Evolutionary conservation across 352 stramenopile genomes (phyloP).

Genomic region (Pythium monospermum): DNA sequence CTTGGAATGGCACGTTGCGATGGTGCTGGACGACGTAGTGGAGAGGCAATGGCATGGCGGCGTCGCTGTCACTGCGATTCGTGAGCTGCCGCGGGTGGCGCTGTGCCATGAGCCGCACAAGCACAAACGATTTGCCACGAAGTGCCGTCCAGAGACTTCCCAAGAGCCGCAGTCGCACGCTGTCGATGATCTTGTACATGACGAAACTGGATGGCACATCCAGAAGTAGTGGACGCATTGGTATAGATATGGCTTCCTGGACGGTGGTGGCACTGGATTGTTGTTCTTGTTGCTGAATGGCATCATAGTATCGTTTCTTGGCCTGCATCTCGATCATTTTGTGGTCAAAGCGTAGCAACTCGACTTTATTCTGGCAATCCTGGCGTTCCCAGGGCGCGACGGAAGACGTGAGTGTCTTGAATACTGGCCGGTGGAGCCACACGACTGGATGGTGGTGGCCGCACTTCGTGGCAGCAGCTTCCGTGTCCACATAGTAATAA

Average conservation of each 20-base stretch:
- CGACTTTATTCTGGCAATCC: slow-evolving; percentile 38
- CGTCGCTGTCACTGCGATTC: slow-evolving; percentile 34
- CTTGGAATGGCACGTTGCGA: slow-evolving; percentile 21
- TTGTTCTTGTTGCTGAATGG: too few species aligned
- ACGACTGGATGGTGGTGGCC: too few species aligned
- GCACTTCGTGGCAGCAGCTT: slow-evolving; percentile 21
- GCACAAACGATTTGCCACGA: slow-evolving; percentile 24
- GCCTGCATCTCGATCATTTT: slow-evolving; percentile 27
- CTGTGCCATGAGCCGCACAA: slow-evolving; percentile 46
- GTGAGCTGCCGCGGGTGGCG: slow-evolving; percentile 47
- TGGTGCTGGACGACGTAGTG: slow-evolving; percentile 53
- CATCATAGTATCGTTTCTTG: slow-evolving; percentile 50
- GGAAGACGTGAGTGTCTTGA: slow-evolving; percentile 25
- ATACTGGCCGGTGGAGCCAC: slow-evolving; percentile 40
- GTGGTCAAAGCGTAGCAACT: slow-evolving; percentile 42
- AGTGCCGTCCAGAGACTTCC: slow-evolving; percentile 49
- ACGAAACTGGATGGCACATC: slow-evolving; percentile 36
- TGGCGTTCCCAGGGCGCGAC: slow-evolving; percentile 34
- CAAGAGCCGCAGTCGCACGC: slow-evolving; percentile 38
- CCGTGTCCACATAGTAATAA: slow-evolving; percentile 59
- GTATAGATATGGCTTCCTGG: too few species aligned
- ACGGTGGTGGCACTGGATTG: too few species aligned
- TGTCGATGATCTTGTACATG: slow-evolving; percentile 32
- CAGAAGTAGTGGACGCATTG: too few species aligned
- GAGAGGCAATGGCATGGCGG: slow-evolving; percentile 38